phyloP scores from a whole-genome alignment of 2,329 filamentous ascomycete species.

The Tolypocladium album region DNA sequence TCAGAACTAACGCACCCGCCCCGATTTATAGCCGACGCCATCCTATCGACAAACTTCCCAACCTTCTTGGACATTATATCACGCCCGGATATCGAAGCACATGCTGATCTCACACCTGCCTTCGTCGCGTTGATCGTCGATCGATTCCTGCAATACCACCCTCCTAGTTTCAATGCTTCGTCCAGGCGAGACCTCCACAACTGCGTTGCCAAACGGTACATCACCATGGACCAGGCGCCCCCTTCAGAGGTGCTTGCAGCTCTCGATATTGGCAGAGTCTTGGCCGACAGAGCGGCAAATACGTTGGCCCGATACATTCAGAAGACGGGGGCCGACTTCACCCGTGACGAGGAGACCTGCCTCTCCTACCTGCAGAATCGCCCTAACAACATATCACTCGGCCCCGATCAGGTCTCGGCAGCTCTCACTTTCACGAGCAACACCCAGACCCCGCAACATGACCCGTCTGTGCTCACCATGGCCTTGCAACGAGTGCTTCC shows the following conservation, averaged over 20 bases:
- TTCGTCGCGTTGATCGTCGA: conserved; percentile 77
- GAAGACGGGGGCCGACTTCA: conserved; percentile 62
- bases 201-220: conserved; percentile 59
- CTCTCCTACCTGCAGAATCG: conserved; percentile 41
- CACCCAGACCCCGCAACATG: conserved; percentile 43
- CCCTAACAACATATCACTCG: conserved; percentile 49
- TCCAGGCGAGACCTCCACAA: conserved; percentile 59
- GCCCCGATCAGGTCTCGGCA: conserved; percentile 71
- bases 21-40: conserved; percentile 64
- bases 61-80: conserved; percentile 71
- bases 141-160: conserved; percentile 76
- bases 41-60: conserved; percentile 68
- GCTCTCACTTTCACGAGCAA: conserved; percentile 60
- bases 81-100: conserved; percentile 48
- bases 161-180: conserved; percentile 71
- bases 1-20: conserved; percentile 29
- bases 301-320: conserved; percentile 59
- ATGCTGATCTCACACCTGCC: conserved; percentile 54
- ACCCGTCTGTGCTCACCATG: conserved; percentile 46
- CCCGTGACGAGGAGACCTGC: conserved; percentile 61
- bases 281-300: conserved; percentile 47
- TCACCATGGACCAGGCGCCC: conserved; percentile 50
- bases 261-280: conserved; percentile 56
- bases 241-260: conserved; percentile 61
- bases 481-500: conserved; percentile 52